Evolutionary conservation across 208 protist species (phyloP).

Genomic region (Giardia duodenalis): DNA sequence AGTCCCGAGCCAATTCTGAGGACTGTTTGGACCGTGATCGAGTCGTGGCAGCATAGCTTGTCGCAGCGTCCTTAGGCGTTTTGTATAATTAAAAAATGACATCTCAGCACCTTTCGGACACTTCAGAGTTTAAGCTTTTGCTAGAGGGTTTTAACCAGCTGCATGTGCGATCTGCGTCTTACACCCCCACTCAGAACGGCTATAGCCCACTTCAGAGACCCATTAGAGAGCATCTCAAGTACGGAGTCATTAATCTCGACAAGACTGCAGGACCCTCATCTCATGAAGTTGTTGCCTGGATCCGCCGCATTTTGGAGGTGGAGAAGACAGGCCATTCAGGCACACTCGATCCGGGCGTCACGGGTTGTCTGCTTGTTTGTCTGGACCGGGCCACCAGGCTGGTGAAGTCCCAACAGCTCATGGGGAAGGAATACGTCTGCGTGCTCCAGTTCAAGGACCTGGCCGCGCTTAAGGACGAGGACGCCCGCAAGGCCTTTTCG

Average conservation of each 20-base stretch:
- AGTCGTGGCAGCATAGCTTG: too few relatives aligned
- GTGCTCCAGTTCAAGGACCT: slow-evolving; percentile 77
- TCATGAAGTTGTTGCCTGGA: slow-evolving; percentile 99
- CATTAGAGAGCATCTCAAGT: slow-evolving; percentile 84
- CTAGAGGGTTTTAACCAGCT: slow-evolving; percentile 85
- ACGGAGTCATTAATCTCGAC: slow-evolving; percentile 99
- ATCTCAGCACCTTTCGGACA: not conserved
- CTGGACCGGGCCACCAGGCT: slow-evolving; percentile 92
- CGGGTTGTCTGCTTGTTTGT: slow-evolving; percentile 94
- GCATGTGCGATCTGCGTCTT: slow-evolving; percentile 81
- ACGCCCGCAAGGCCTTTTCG: not conserved
- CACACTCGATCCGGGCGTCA: slow-evolving; percentile 93
- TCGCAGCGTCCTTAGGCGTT: too few relatives aligned
- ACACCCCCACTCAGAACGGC: slow-evolving; percentile 79
- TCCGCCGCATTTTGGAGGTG: slow-evolving; percentile 85
- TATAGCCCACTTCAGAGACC: slow-evolving; percentile 83
- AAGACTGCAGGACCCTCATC: slow-evolving; percentile 98
- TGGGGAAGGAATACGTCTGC: slow-evolving; percentile 96
- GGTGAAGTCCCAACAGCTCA: slow-evolving; percentile 93
- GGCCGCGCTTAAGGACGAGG: not conserved
- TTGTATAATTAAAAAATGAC: too few relatives aligned
- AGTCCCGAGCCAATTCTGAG: too few relatives aligned
- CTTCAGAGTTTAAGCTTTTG: slow-evolving; percentile 25
- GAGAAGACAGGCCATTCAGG: slow-evolving; percentile 98
- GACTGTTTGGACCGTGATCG: too few relatives aligned